A percentile compares a stretch with the other conserved stretches of the same genome.
These are phyloP conservation scores for Hypoxylon rubiginosum DNA, from an alignment of 2,329 filamentous ascomycete species.

Conservation along the genomic window DNA sequence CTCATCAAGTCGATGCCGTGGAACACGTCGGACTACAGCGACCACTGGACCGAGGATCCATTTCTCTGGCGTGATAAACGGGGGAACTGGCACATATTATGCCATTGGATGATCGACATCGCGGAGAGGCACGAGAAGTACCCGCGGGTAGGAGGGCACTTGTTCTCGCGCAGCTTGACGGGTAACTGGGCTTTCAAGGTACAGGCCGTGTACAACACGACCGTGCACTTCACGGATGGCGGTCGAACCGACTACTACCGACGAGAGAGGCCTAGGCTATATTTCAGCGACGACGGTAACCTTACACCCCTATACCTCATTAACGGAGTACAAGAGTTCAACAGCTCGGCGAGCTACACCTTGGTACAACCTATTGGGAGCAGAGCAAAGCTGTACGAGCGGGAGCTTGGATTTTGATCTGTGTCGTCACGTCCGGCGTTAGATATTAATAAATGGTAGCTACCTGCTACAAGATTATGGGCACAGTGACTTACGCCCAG, in stretches of 20 bases:
- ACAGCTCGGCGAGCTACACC: constrained; percentile 54
- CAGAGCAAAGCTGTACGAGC: constrained; percentile 34
- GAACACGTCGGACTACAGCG: constrained; percentile 47
- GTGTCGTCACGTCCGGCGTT: background rate
- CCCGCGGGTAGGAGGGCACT: constrained; percentile 47
- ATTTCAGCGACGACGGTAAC: constrained; percentile 61
- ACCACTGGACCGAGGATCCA: constrained; percentile 48
- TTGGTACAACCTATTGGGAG: constrained; percentile 57
- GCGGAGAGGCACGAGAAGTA: constrained; percentile 42
- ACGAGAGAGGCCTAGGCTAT: constrained; percentile 63
- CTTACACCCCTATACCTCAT: constrained; percentile 62
- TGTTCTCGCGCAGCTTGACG: constrained; percentile 40
- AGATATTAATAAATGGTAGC: no score
- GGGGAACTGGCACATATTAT: constrained; percentile 50
- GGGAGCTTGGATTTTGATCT: constrained; percentile 31
- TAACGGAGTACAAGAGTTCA: constrained; percentile 61
- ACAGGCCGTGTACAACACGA: constrained; percentile 44
- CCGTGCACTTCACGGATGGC: constrained; percentile 57
- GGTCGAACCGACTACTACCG: constrained; percentile 56
- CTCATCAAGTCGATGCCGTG: constrained; percentile 42
- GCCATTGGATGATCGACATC: constrained; percentile 49
- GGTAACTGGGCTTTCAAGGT: constrained; percentile 47
- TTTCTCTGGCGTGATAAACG: constrained; percentile 50
- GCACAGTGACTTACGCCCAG: background rate
- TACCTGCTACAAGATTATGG: background rate